Base-by-base conservation (phyloP, 1,284 basidiomycete species). In the Ustilago shanxiensis region DNA sequence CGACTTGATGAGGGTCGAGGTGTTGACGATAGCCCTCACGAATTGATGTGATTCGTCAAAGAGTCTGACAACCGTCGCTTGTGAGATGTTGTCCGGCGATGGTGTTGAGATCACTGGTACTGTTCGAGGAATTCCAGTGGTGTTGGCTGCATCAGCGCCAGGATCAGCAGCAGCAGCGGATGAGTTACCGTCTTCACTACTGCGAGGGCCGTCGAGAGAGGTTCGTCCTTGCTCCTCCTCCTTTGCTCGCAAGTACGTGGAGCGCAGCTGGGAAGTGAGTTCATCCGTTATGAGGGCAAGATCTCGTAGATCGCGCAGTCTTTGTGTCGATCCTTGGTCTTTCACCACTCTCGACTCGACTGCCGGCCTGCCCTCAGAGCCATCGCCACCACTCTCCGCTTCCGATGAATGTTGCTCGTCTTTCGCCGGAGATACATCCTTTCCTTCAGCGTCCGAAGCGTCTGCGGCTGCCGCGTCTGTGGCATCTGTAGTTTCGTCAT, bases 1-100 rank as follows among this genome's bases (percentile, higher is more conserved):
- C 13, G 74, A 54, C 56, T 79, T 81, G 56, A 85, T 75, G 37
- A 80, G 52, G 22, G 77, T 80, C 52, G 82, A 83, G 10, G 80
- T 81, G 50, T 77, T 68, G 50, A 83, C 72, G 18, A 83, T 78
- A 20, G 81, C 81, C 3, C 80, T 65, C 0, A 82, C 82, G 45
- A 83, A 81, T 11, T 70, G 72, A 44, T 80, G 79, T 51, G 75
- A 66, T 22, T 82, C 71, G 54, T 82, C 79, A 61, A 80, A 81
- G 24, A 83, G 62, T 44, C 70, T 59, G 3, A 68, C 41, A 14
- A 64, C 72, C 4, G 70, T 69, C 0, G 61, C 49, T 29, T 69
- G 74, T 1, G 57, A 45, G 44, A 72, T 72, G n/a, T 68, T 58
- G 28, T 74, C 74, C 24, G 69, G 47, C 47, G 64, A 66, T 18